A percentile compares a stretch with the other conserved stretches of the same genome.
Evolutionary conservation across 164 flowering plant genomes (phyloP).

Genomic region (Chimonanthus praecox): DNA sequence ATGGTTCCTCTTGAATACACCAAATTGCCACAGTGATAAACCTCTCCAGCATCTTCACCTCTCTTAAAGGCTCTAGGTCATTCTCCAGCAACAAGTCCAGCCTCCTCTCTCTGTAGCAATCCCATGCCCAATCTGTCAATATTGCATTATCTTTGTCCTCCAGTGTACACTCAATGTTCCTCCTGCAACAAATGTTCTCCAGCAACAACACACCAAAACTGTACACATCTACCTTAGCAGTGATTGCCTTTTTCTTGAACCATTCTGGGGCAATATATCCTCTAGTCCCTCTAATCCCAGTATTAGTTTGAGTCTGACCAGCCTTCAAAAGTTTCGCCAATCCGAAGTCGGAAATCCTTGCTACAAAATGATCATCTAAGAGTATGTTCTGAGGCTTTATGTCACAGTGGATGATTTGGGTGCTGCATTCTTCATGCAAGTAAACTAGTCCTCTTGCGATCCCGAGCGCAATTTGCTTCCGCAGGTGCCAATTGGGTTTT

Average conservation of each 20-base stretch:
- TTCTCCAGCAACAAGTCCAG: conserved; percentile 8
- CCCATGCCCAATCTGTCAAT: conserved; percentile 20
- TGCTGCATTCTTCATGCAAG: conserved; percentile 22
- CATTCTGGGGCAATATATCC: conserved; percentile 28
- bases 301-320: conserved; percentile 15
- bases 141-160: neutral
- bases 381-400: conserved; percentile 28
- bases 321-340: conserved; percentile 22
- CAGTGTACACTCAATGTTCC: neutral
- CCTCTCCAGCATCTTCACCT: conserved; percentile 19
- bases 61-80: conserved; percentile 10
- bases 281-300: conserved; percentile 22
- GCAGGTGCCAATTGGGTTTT: conserved; percentile 15
- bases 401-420: conserved; percentile 23
- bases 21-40: conserved; percentile 35
- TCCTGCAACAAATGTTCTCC: conserved; percentile 19
- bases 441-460: conserved; percentile 22
- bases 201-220: conserved; percentile 21
- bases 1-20: conserved; percentile 44
- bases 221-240: conserved; percentile 17
- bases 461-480: conserved; percentile 17
- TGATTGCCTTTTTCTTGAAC: conserved; percentile 13
- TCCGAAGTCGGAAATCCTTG: conserved; percentile 24
- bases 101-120: conserved; percentile 10
- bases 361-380: conserved; percentile 8